A percentile compares a stretch with the other conserved stretches of the same genome.
Evolutionary conservation across 1,284 basidiomycete genomes (phyloP).

Genomic region (Ganoderma meredithae): DNA sequence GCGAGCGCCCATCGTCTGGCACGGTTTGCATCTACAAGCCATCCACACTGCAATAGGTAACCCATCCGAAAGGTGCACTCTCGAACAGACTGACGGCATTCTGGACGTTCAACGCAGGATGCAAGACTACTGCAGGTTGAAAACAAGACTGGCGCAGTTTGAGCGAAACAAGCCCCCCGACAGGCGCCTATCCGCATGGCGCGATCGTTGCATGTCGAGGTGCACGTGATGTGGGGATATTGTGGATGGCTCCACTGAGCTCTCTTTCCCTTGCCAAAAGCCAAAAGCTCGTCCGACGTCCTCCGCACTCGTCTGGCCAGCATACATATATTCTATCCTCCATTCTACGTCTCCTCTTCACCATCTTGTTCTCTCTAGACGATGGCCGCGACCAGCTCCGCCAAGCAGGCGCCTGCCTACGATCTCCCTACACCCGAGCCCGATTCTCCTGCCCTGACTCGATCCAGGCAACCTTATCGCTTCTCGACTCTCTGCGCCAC

Average conservation of each 20-base stretch:
- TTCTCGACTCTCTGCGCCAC: constrained; percentile 92
- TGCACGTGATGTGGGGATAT: constrained; percentile 33
- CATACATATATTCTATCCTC: constrained; percentile 10
- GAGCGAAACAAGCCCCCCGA: neutral
- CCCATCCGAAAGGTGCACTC: no score
- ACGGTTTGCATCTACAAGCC: no score
- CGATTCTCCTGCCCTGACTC: constrained; percentile 63
- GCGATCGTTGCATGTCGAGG: constrained; percentile 26
- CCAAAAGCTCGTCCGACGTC: constrained; percentile 29
- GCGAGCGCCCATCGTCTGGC: no score
- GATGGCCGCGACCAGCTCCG: constrained; percentile 27
- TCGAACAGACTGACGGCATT: no score
- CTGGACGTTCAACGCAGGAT: no score
- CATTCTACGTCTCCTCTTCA: constrained; percentile 1
- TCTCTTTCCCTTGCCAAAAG: constrained; percentile 14
- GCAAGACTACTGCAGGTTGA: neutral
- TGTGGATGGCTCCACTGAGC: constrained; percentile 28
- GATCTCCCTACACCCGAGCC: constrained; percentile 79
- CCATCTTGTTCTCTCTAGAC: constrained; percentile 11
- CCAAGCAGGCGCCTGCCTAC: constrained; percentile 36
- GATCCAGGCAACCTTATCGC: constrained; percentile 73
- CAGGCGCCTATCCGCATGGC: constrained; percentile 21
- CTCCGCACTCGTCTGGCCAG: constrained; percentile 11
- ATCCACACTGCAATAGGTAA: no score
- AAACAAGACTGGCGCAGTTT: no score